A percentile compares a stretch with the other conserved stretches of the same genome.
phyloP scores from a whole-genome alignment of 805 yeast genomes.

The Hanseniaspora meyeri region DNA sequence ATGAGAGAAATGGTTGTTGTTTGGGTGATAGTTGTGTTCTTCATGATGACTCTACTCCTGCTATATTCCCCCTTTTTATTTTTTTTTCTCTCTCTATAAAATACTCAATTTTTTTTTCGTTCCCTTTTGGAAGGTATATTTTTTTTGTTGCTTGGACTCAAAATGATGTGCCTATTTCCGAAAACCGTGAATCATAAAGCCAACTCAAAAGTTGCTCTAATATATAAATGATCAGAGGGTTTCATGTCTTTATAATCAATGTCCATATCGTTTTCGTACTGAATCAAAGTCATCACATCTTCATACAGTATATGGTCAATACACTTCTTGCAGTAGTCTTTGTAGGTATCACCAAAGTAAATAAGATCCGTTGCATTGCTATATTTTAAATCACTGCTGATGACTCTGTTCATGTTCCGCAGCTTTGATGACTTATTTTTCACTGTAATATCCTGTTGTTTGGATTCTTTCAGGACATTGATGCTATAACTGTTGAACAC shows the following conservation, averaged over 20 bases:
- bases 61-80: too few species aligned
- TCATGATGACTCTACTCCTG: too few species aligned
- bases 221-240: constrained; percentile 10
- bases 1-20: neutral
- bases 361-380: neutral
- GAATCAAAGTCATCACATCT: neutral
- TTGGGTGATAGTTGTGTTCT: too few species aligned
- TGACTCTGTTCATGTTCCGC: constrained; percentile 1
- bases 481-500: constrained; percentile 4
- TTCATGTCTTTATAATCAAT: neutral
- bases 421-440: constrained; percentile 8
- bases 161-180: neutral
- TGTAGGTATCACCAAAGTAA: neutral
- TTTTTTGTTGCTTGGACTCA: neutral
- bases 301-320: constrained; percentile 9
- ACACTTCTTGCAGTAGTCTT: neutral
- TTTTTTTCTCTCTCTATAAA: too few species aligned
- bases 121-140: neutral
- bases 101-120: too few species aligned
- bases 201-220: neutral
- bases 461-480: neutral
- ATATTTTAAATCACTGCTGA: neutral
- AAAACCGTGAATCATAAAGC: neutral
- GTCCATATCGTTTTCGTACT: constrained; percentile 1
- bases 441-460: neutral